Evolutionary conservation across 2,329 filamentous ascomycete species (phyloP).

Genomic region (Colletotrichum endophyticum): DNA sequence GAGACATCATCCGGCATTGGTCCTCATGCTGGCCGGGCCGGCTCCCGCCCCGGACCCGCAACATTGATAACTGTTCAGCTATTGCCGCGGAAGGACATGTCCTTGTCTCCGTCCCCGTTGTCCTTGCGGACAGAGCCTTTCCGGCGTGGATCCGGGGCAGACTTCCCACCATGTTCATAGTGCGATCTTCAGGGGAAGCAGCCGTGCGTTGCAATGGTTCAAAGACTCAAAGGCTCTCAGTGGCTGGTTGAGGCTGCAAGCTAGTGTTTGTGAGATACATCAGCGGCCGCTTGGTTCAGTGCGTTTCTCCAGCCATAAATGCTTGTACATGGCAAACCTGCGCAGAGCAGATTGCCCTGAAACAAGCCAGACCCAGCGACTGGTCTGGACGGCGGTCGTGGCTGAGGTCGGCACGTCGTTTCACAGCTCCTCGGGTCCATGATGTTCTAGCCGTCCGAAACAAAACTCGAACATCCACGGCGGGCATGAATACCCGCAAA

Average conservation of each 20-base stretch:
- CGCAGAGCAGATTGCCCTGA: neutral
- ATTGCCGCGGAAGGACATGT: neutral
- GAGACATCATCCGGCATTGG: neutral
- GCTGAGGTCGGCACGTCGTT: neutral
- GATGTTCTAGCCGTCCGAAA: conserved; percentile 7
- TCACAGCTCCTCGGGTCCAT: neutral
- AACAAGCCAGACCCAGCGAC: neutral
- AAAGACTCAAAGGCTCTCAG: neutral
- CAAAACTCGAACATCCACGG: conserved; percentile 12
- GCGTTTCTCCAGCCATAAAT: neutral
- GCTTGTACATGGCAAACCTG: neutral
- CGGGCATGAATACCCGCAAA: neutral
- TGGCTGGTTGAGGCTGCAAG: neutral
- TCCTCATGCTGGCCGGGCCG: neutral
- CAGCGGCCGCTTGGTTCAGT: neutral
- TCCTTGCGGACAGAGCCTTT: neutral
- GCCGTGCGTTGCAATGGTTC: neutral
- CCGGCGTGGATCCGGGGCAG: neutral
- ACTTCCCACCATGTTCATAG: neutral
- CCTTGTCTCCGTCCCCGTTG: neutral
- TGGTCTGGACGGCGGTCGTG: neutral
- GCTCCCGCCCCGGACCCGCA: neutral
- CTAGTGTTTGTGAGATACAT: neutral
- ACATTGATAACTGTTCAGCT: neutral
- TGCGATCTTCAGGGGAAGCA: neutral